Conservation (phyloP, 257 asterid species). For the Solanum dulcamara region DNA sequence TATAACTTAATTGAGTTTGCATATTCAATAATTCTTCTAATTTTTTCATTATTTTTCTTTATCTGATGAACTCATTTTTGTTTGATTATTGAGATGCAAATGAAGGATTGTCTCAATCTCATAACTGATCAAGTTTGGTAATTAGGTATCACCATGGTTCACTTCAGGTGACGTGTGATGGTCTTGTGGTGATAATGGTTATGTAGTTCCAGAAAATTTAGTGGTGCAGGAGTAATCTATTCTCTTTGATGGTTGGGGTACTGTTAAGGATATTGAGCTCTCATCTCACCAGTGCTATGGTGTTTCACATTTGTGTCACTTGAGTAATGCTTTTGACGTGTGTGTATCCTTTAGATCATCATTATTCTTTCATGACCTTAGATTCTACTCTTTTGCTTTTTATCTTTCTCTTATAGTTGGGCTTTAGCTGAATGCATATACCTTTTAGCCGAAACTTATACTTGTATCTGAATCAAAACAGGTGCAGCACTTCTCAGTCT, state of each 20-base stretch:
- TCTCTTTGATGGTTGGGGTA: not conserved
- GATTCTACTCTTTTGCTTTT: not conserved
- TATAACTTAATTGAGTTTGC: not conserved
- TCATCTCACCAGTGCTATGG: not conserved
- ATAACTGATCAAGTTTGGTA: not conserved
- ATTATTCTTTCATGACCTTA: not conserved
- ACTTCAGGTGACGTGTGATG: not conserved
- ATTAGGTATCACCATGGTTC: not conserved
- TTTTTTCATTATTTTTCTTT: not conserved
- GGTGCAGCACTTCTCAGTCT: conserved; percentile 74
- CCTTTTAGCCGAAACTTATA: not conserved
- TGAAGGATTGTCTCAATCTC: not conserved
- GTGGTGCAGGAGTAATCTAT: not conserved
- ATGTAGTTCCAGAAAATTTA: not conserved
- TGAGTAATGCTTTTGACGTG: not conserved
- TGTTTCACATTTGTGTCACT: not conserved
- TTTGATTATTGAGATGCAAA: not conserved
- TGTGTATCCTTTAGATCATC: not conserved
- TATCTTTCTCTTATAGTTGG: not conserved
- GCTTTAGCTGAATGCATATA: not conserved
- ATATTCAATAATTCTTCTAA: not conserved
- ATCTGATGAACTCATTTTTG: not conserved
- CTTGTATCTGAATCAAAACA: conserved; percentile 17
- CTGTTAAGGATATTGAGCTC: not conserved
- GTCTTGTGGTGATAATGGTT: not conserved